These are phyloP conservation scores for Eucalyptus marginata DNA, from an alignment of 345 rosid genomes.

Conservation along the genomic window DNA sequence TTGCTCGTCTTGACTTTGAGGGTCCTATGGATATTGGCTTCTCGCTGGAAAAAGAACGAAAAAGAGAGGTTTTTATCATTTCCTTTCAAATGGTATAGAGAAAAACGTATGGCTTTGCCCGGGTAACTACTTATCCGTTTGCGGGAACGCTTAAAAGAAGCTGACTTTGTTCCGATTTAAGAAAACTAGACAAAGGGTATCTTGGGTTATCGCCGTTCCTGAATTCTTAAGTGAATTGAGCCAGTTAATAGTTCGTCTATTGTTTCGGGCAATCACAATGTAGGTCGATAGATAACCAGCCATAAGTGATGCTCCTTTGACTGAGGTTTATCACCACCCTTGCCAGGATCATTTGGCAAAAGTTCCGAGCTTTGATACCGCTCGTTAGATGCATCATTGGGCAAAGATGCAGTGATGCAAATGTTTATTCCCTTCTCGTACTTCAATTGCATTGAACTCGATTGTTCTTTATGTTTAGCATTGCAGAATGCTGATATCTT, in stretches of 20 bases:
- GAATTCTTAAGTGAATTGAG: neutral
- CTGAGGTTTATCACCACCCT: neutral
- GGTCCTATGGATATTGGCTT: neutral
- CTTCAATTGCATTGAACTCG: neutral
- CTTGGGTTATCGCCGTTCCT: neutral
- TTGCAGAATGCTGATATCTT: neutral
- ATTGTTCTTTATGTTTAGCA: neutral
- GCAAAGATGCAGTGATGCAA: neutral
- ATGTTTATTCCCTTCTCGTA: neutral
- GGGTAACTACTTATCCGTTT: neutral
- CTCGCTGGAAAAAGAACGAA: neutral
- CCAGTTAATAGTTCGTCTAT: neutral
- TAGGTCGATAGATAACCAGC: neutral
- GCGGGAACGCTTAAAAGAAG: neutral
- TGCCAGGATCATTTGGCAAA: neutral
- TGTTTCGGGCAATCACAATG: neutral
- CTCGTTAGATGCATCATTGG: neutral
- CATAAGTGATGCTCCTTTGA: neutral
- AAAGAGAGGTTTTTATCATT: neutral
- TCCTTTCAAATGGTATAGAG: neutral
- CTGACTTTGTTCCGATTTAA: neutral
- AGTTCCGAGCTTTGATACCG: neutral
- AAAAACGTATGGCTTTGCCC: neutral
- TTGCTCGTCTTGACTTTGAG: neutral
- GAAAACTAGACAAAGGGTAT: neutral